Evolutionary conservation across 1,284 basidiomycete genomes (phyloP).

Genomic region (Melampsora larici-populina): DNA sequence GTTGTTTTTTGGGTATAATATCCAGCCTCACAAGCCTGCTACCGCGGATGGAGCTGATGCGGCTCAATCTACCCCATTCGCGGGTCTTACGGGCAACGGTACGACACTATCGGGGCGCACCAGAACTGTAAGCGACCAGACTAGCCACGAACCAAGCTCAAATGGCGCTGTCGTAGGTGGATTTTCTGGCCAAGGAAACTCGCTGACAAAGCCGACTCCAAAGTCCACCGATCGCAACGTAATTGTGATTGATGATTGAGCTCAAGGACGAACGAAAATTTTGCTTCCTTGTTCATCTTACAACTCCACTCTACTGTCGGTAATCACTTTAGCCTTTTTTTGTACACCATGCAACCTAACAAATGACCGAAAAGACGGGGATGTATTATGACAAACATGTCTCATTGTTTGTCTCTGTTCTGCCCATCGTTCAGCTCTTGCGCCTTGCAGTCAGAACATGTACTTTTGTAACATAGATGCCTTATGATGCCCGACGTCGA

Average conservation of each 20-base stretch:
- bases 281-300: no score
- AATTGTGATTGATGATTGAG: conserved; percentile 33
- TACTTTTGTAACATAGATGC: no score
- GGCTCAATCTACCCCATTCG: conserved; percentile 8
- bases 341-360: no score
- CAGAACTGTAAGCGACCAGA: background rate
- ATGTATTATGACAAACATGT: no score
- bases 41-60: conserved; percentile 1
- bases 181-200: conserved; percentile 29
- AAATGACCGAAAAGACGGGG: no score
- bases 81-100: conserved; percentile 12
- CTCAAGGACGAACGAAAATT: background rate
- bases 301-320: no score
- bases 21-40: conserved; percentile 1
- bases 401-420: no score
- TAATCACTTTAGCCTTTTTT: no score
- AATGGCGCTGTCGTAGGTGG: background rate
- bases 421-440: no score
- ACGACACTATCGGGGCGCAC: conserved; percentile 33
- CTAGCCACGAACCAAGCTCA: background rate
- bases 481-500: no score
- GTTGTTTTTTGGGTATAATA: conserved; percentile 36
- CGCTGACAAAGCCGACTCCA: background rate
- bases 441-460: no score
- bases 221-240: conserved; percentile 11